Percentiles rank a stretch among this genome's conserved stretches.
Conservation (phyloP, 2,329 filamentous ascomycete species). For the Aspergillus ochraceus region DNA sequence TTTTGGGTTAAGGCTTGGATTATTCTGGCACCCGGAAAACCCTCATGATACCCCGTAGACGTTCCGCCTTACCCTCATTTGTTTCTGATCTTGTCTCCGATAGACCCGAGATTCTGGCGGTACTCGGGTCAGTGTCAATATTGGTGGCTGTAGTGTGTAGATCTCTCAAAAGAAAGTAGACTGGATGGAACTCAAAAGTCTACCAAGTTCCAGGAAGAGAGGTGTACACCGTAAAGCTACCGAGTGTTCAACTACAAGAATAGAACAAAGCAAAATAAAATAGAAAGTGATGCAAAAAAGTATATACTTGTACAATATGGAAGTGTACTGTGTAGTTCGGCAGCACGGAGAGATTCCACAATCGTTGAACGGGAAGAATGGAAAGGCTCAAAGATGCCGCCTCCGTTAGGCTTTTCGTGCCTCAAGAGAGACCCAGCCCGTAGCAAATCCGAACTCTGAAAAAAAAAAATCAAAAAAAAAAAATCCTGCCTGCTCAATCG, state of each 20-base stretch:
- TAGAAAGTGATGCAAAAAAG: no score
- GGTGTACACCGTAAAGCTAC: neutral
- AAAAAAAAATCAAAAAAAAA: no score
- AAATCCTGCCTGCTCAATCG: constrained; percentile 1
- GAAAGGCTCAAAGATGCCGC: neutral
- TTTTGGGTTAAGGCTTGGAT: no score
- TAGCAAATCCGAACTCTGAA: no score
- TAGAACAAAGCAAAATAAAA: neutral
- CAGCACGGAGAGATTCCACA: neutral
- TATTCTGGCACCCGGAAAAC: neutral
- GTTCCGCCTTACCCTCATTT: neutral
- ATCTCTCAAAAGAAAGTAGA: neutral
- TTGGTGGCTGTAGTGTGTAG: neutral
- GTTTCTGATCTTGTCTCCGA: neutral
- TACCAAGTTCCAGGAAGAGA: neutral
- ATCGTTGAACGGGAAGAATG: neutral
- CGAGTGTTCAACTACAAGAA: neutral
- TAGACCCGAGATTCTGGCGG: no score
- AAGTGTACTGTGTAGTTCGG: neutral
- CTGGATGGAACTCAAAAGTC: neutral
- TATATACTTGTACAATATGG: no score
- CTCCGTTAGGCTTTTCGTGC: neutral
- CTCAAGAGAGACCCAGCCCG: no score
- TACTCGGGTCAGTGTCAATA: neutral
- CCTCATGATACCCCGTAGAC: neutral